phyloP scores from a whole-genome alignment of 805 yeast genomes.

The Yarrowia sp. region DNA sequence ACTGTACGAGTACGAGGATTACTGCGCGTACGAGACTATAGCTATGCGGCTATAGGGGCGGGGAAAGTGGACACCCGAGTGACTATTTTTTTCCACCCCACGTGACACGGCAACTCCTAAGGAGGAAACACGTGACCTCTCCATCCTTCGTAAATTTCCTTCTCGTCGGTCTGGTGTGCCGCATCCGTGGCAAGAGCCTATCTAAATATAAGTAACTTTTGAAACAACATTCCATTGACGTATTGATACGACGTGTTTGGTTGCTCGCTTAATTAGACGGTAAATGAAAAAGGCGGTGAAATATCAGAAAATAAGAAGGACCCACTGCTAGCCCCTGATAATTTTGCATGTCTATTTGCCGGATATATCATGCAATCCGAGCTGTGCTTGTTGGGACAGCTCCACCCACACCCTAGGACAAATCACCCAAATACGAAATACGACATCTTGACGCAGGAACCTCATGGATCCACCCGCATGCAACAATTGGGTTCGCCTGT shows the following conservation, averaged over 20 bases:
- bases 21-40: too few species aligned
- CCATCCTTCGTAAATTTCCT: not conserved
- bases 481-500: constrained; percentile 18
- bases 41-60: too few species aligned
- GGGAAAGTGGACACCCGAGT: too few species aligned
- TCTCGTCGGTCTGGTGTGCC: not conserved
- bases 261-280: constrained; percentile 16
- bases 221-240: constrained; percentile 18
- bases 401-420: not conserved
- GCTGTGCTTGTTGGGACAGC: not conserved
- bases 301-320: too few species aligned
- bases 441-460: constrained; percentile 33
- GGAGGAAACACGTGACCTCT: not conserved
- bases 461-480: constrained; percentile 36
- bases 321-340: too few species aligned
- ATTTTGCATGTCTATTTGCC: too few species aligned
- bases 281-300: too few species aligned
- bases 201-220: not conserved
- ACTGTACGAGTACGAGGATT: too few species aligned
- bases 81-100: too few species aligned
- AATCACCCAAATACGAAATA: constrained; percentile 7
- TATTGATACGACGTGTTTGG: constrained; percentile 27
- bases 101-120: too few species aligned
- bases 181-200: constrained; percentile 1
- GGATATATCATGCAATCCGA: not conserved